Conservation (phyloP, 2,329 filamentous ascomycete species). For the Cephalotrichum gorgonifer region DNA sequence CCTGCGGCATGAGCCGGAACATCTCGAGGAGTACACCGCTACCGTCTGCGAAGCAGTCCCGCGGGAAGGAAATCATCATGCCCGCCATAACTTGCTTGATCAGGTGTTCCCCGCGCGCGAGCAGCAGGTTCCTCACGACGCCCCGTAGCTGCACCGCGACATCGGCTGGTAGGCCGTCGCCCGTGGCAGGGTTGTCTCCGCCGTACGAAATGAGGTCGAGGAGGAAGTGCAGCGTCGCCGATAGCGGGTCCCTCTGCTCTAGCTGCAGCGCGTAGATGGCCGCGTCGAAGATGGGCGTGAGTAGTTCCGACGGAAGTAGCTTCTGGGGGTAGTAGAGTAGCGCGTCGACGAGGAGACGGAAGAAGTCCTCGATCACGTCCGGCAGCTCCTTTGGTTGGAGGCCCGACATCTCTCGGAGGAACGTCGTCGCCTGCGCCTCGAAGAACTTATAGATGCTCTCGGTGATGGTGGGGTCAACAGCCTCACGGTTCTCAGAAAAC, state of each 20-base stretch:
- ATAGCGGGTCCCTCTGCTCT: constrained; percentile 84
- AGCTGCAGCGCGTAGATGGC: constrained; percentile 77
- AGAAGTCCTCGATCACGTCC: constrained; percentile 89
- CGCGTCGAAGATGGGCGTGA: constrained; percentile 76
- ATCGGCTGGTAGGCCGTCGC: constrained; percentile 40
- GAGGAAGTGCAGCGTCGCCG: constrained; percentile 85
- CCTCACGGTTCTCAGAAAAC: constrained; percentile 83
- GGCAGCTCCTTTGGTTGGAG: constrained; percentile 65
- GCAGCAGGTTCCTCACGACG: constrained; percentile 62
- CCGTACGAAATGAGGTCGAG: constrained; percentile 87
- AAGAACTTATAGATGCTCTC: constrained; percentile 91
- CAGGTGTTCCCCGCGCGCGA: constrained; percentile 62
- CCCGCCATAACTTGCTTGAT: constrained; percentile 87
- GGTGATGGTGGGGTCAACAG: constrained; percentile 71
- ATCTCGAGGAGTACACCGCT: constrained; percentile 84
- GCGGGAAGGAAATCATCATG: constrained; percentile 98
- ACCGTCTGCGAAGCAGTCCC: constrained; percentile 90
- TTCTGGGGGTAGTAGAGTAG: constrained; percentile 85
- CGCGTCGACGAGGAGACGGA: constrained; percentile 83
- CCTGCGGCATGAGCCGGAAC: constrained; percentile 74
- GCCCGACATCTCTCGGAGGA: constrained; percentile 81
- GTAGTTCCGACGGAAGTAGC: constrained; percentile 68
- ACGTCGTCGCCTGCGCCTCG: constrained; percentile 82
- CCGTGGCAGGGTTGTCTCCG: constrained; percentile 60
- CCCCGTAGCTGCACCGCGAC: constrained; percentile 60